These are phyloP conservation scores for Backusella australiensis DNA, from an alignment of 192 early-diverging fungal genomes.

Conservation along the genomic window DNA sequence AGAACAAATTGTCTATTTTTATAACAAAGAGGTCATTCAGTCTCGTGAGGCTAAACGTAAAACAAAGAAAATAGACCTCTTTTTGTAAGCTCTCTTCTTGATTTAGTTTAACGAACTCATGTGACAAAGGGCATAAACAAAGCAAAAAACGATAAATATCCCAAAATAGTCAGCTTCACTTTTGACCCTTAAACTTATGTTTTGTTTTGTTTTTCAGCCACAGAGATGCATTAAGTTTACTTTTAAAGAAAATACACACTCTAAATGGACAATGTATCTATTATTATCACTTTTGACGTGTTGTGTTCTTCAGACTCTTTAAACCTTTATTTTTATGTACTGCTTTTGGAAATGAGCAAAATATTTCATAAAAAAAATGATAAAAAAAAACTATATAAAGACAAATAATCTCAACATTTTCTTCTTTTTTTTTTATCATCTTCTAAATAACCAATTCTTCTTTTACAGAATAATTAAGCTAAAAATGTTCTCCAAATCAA, in stretches of 20 bases:
- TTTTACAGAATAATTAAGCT: background rate
- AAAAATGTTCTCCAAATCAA: background rate
- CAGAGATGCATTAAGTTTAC: background rate
- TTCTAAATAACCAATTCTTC: background rate
- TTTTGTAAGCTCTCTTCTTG: background rate
- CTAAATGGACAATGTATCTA: background rate
- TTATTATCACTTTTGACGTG: background rate
- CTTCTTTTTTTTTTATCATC: background rate
- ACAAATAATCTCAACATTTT: background rate
- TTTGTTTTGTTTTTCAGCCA: background rate
- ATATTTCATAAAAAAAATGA: background rate
- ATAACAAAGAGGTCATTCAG: background rate
- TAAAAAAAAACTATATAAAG: background rate
- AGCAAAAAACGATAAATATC: background rate
- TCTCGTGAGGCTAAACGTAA: background rate
- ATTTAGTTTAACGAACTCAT: background rate
- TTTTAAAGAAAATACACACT: background rate
- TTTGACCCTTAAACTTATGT: background rate
- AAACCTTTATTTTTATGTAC: background rate
- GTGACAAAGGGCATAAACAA: background rate
- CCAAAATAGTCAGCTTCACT: background rate
- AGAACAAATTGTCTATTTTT: background rate
- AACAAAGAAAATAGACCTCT: background rate
- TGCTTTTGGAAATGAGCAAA: background rate
- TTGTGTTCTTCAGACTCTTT: background rate